A percentile compares a stretch with the other conserved stretches of the same genome.
Evolutionary conservation across 169 alveolate species (phyloP).

Genomic region (Babesia caballi): DNA sequence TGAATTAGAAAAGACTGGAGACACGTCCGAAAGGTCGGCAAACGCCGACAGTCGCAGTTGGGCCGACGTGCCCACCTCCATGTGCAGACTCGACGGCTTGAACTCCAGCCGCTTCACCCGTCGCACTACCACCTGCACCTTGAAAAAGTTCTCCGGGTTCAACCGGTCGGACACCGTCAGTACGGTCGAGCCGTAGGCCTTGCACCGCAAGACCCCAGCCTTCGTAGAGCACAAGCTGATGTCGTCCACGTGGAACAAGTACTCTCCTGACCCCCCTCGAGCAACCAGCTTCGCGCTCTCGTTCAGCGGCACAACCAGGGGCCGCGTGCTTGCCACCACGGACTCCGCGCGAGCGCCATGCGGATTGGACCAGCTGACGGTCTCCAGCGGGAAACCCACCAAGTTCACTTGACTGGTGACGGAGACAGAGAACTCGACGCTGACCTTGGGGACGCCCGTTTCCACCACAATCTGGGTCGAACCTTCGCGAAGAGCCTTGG

Average conservation of each 20-base stretch:
- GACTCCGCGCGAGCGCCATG: background rate
- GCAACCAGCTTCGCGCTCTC: conserved; percentile 25
- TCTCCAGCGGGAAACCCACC: conserved; percentile 16
- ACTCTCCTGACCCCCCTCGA: conserved; percentile 55
- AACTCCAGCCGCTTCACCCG: background rate
- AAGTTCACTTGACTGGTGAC: conserved; percentile 37
- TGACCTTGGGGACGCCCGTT: background rate
- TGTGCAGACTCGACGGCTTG: background rate
- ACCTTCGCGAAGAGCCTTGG: conserved; percentile 10
- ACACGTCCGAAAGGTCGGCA: background rate
- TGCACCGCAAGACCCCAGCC: conserved; percentile 34
- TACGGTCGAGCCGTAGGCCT: conserved; percentile 15
- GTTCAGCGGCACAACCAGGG: conserved; percentile 23
- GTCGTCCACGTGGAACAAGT: conserved; percentile 28
- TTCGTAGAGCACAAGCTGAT: conserved; percentile 2
- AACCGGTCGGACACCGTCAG: conserved; percentile 22
- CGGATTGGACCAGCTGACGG: background rate
- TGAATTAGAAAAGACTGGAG: conserved; percentile 2
- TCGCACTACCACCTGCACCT: conserved; percentile 20
- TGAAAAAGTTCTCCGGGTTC: conserved; percentile 30
- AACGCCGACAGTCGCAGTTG: background rate
- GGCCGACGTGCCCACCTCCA: conserved; percentile 9
- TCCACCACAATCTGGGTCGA: background rate
- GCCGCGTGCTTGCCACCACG: conserved; percentile 8
- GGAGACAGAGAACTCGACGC: background rate